These are phyloP conservation scores for Malus sylvestris DNA, from an alignment of 306 rosid species.

Conservation along the genomic window DNA sequence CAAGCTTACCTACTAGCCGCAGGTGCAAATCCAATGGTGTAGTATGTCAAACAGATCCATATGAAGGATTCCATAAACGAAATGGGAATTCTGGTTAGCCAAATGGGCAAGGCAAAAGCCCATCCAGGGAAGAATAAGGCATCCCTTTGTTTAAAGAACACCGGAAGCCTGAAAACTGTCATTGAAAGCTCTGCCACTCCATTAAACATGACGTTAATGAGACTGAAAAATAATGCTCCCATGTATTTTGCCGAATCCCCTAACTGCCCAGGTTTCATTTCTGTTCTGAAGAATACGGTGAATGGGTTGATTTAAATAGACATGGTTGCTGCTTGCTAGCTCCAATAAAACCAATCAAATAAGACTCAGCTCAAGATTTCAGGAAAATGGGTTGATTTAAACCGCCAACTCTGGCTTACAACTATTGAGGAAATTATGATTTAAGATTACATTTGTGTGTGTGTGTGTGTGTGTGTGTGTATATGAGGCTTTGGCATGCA, in stretches of 20 bases:
- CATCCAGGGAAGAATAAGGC: conserved; percentile 23
- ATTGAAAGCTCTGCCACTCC: conserved; percentile 23
- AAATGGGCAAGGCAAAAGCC: conserved; percentile 24
- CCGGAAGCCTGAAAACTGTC: conserved; percentile 22
- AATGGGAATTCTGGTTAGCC: conserved; percentile 21
- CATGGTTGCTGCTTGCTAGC: neutral
- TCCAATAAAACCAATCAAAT: neutral
- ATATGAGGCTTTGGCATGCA: too few relatives aligned
- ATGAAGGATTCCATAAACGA: conserved; percentile 17
- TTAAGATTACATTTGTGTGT: too few relatives aligned
- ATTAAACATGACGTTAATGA: conserved; percentile 40
- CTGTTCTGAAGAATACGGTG: conserved; percentile 50
- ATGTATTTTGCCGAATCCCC: conserved; percentile 27
- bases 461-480: too few relatives aligned
- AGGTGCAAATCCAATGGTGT: conserved; percentile 54
- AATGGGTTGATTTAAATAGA: too few relatives aligned
- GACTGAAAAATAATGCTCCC: conserved; percentile 50
- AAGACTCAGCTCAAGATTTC: neutral
- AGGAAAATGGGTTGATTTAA: neutral
- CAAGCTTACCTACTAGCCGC: conserved; percentile 41
- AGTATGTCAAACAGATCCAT: conserved; percentile 30
- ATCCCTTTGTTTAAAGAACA: conserved; percentile 24
- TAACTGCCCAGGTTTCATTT: conserved; percentile 22
- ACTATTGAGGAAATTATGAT: too few relatives aligned
- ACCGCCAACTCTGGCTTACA: neutral